These are phyloP conservation scores for Coemansia sp. DNA, from an alignment of 192 early-diverging fungal genomes.

Conservation along the genomic window DNA sequence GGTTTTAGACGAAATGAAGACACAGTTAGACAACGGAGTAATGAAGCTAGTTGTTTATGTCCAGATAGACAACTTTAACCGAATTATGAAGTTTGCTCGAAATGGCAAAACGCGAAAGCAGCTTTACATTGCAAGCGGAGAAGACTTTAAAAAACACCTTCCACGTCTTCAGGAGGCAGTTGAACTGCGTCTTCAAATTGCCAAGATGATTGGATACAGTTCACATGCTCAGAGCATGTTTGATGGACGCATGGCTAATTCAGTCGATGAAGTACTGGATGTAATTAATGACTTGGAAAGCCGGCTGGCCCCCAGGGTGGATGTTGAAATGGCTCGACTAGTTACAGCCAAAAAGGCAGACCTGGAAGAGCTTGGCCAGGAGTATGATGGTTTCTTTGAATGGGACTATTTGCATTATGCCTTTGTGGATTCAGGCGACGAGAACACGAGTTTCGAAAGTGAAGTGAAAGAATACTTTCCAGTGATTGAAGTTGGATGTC, in stretches of 20 bases:
- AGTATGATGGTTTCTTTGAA: conserved; percentile 41
- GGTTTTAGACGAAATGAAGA: conserved; percentile 52
- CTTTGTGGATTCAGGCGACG: background rate
- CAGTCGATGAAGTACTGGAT: conserved; percentile 52
- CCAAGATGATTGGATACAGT: conserved; percentile 62
- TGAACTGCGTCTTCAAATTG: conserved; percentile 43
- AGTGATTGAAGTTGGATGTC: conserved; percentile 53
- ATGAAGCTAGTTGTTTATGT: conserved; percentile 59
- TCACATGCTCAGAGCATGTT: conserved; percentile 65
- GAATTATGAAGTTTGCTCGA: conserved; percentile 49
- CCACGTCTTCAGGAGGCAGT: conserved; percentile 56
- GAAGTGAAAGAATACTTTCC: conserved; percentile 61
- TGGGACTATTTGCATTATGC: conserved; percentile 71
- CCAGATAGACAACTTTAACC: conserved; percentile 54
- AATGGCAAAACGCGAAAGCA: conserved; percentile 51
- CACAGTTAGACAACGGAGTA: conserved; percentile 41
- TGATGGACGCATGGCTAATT: conserved; percentile 73
- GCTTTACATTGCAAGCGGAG: conserved; percentile 47
- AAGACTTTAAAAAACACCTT: conserved; percentile 53
- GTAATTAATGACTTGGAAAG: conserved; percentile 28
- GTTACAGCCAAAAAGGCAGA: conserved; percentile 34
- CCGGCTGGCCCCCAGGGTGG: conserved; percentile 52
- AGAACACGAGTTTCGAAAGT: background rate
- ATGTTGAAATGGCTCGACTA: conserved; percentile 58
- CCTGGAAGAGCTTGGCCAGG: conserved; percentile 24